A percentile compares a stretch with the other conserved stretches of the same genome.
Conservation (phyloP, 1,139 yeast genomes). For the Candida sanyaensis region DNA sequence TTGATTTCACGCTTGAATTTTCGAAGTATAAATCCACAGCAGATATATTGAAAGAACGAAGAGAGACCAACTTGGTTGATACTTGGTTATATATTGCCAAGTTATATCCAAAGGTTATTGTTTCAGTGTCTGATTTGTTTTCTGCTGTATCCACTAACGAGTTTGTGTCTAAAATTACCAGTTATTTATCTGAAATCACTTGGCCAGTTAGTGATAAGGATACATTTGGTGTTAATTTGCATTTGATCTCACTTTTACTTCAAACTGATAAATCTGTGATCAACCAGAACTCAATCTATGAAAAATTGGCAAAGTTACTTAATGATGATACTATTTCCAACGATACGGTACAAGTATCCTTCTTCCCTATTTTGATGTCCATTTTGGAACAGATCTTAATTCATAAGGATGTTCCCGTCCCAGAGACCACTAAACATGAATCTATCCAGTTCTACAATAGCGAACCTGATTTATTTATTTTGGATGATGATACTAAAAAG, state of each 20-base stretch:
- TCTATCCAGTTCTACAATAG: constrained; percentile 16
- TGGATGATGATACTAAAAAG: constrained; percentile 31
- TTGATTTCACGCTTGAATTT: constrained; percentile 18
- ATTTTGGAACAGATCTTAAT: constrained; percentile 52
- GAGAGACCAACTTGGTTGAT: constrained; percentile 37
- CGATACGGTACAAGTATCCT: constrained; percentile 37
- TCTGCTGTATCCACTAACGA: constrained; percentile 3
- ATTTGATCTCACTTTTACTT: constrained; percentile 26
- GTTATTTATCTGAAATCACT: not conserved
- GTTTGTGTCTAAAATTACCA: constrained; percentile 1
- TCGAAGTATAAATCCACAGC: constrained; percentile 14
- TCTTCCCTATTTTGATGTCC: constrained; percentile 53
- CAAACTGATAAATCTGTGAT: constrained; percentile 22
- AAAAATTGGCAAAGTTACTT: constrained; percentile 40
- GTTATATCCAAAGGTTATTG: constrained; percentile 50
- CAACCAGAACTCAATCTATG: constrained; percentile 16
- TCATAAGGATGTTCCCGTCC: constrained; percentile 42
- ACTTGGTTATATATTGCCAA: constrained; percentile 53
- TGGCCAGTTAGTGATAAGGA: constrained; percentile 4
- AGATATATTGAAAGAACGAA: constrained; percentile 26
- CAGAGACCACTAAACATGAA: constrained; percentile 19
- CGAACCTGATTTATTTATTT: constrained; percentile 12
- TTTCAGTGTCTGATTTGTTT: constrained; percentile 52
- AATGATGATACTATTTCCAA: constrained; percentile 10
- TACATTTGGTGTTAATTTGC: constrained; percentile 11